Conservation (phyloP, 257 asterid species). For the Forsythia suspensa region DNA sequence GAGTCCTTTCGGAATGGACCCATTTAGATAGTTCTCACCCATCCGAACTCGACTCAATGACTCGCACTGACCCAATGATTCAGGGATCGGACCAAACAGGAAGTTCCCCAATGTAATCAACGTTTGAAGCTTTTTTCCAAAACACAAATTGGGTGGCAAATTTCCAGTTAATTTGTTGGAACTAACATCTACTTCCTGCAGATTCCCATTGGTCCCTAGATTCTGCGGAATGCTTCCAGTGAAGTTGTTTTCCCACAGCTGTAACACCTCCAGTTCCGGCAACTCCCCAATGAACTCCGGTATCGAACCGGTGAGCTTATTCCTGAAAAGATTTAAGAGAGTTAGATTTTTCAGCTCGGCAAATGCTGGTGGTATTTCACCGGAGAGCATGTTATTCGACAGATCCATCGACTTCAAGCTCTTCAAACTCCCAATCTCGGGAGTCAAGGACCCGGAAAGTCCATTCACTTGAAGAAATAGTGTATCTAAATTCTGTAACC, state of each 20-base stretch:
- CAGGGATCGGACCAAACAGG: slow-evolving; percentile 81
- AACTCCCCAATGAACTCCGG: slow-evolving; percentile 83
- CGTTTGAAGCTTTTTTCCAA: slow-evolving; percentile 61
- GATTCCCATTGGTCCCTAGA: slow-evolving; percentile 70
- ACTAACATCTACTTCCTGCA: slow-evolving; percentile 70
- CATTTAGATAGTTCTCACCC: slow-evolving; percentile 88
- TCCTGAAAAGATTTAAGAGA: slow-evolving; percentile 78
- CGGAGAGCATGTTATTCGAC: slow-evolving; percentile 72
- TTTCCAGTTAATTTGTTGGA: slow-evolving; percentile 88
- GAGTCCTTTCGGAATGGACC: slow-evolving; percentile 80
- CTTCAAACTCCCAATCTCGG: slow-evolving; percentile 71
- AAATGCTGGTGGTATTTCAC: slow-evolving; percentile 73
- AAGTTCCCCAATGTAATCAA: slow-evolving; percentile 83
- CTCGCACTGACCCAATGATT: slow-evolving; percentile 69
- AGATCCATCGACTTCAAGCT: slow-evolving; percentile 89
- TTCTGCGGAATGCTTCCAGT: slow-evolving; percentile 80
- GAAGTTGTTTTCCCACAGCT: slow-evolving; percentile 93
- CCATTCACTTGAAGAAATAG: slow-evolving; percentile 86
- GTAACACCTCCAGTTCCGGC: slow-evolving; percentile 80
- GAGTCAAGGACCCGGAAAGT: slow-evolving; percentile 59
- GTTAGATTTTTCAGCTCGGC: slow-evolving; percentile 69
- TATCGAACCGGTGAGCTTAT: slow-evolving; percentile 84
- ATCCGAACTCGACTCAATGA: slow-evolving; percentile 76
- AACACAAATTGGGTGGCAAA: slow-evolving; percentile 71
- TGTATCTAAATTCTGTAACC: slow-evolving; percentile 71